These are phyloP conservation scores for Pseudognaphalium luteoalbum DNA, from an alignment of 129 eudicot genomes.

Conservation along the genomic window DNA sequence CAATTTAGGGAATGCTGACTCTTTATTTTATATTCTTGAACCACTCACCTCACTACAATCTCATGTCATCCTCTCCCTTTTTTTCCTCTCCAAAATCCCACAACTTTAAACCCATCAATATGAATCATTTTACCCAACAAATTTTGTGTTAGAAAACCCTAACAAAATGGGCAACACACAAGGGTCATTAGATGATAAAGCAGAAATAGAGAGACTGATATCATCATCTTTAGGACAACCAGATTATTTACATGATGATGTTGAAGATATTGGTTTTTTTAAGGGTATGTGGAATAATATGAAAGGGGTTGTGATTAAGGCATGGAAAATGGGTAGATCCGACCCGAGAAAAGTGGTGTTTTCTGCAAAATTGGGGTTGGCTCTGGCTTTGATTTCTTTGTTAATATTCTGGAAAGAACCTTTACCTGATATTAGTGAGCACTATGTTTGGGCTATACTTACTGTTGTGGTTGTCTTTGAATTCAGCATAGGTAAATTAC, in stretches of 20 bases:
- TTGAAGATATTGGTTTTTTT: constrained; percentile 12
- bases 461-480: constrained; percentile 76
- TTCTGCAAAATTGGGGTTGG: constrained; percentile 60
- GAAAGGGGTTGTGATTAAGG: constrained; percentile 31
- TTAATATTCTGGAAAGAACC: constrained; percentile 61
- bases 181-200: constrained; percentile 14
- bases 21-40: not conserved
- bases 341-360: constrained; percentile 67
- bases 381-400: constrained; percentile 58
- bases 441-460: constrained; percentile 70
- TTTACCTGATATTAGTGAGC: constrained; percentile 45
- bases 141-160: not conserved
- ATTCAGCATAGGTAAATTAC: constrained; percentile 59
- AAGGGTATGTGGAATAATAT: constrained; percentile 25
- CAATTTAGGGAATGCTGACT: not conserved
- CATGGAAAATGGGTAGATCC: constrained; percentile 48
- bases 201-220: constrained; percentile 37
- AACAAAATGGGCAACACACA: constrained; percentile 21
- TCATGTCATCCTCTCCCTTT: not conserved
- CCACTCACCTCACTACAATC: not conserved
- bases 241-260: constrained; percentile 1
- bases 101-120: constrained; percentile 15
- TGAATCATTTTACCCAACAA: not conserved
- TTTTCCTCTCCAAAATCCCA: not conserved
- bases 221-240: constrained; percentile 12